phyloP scores from a whole-genome alignment of 2,329 filamentous ascomycete species.

The Colletotrichum chrysophilum region DNA sequence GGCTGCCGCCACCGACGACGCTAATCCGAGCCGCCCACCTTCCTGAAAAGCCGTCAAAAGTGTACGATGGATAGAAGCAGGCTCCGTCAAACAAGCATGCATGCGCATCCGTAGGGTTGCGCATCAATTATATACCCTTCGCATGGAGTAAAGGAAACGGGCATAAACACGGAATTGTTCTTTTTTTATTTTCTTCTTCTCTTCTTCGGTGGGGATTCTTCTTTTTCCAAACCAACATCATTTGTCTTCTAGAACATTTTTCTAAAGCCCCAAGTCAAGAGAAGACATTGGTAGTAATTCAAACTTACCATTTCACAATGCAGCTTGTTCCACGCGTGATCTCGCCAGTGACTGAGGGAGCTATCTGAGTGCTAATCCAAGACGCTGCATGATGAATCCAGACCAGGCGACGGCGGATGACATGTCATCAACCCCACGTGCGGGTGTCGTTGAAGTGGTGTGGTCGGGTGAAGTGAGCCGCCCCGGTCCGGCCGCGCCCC shows the following conservation, averaged over 20 bases:
- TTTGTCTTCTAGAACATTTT: background rate
- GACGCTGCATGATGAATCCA: background rate
- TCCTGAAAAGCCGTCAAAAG: background rate
- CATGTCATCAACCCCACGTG: background rate
- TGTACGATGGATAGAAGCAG: conserved; percentile 6
- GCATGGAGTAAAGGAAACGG: conserved; percentile 20
- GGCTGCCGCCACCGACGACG: background rate
- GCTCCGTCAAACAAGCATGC: background rate
- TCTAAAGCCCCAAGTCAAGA: background rate
- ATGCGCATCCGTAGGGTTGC: background rate
- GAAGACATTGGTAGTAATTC: conserved; percentile 1
- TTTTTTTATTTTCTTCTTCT: background rate
- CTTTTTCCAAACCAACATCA: background rate
- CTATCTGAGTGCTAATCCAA: background rate
- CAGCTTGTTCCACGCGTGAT: background rate
- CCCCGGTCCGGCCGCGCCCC: background rate
- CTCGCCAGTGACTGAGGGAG: background rate
- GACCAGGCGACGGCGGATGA: background rate
- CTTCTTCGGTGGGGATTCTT: background rate
- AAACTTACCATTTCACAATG: background rate
- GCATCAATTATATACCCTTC: conserved; percentile 20
- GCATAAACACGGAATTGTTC: conserved; percentile 9
- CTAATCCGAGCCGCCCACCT: background rate
- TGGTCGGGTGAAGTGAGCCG: background rate
- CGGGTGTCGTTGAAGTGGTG: background rate